These are phyloP conservation scores for Apophysomyces ossiformis DNA, from an alignment of 371 early-diverging fungal species.

Conservation along the genomic window DNA sequence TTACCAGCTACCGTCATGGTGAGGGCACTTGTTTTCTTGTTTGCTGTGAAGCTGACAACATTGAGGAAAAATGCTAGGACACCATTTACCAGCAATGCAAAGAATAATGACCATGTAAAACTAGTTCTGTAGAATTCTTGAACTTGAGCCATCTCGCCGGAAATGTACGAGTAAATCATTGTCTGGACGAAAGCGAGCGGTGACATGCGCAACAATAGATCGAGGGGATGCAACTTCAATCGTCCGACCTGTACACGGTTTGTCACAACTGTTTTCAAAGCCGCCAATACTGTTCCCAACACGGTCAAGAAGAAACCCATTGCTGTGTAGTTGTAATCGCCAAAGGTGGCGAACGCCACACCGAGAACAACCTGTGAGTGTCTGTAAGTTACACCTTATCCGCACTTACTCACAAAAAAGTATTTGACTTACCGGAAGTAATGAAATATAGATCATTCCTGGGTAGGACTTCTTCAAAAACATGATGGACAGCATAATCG, in stretches of 20 bases:
- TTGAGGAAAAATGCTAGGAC: slow-evolving; percentile 85
- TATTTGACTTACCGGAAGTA: slow-evolving; percentile 57
- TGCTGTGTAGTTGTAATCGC: slow-evolving; percentile 79
- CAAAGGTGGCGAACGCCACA: slow-evolving; percentile 83
- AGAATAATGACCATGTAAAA: slow-evolving; percentile 46
- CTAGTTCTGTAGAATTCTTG: slow-evolving; percentile 52
- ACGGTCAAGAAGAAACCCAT: slow-evolving; percentile 83
- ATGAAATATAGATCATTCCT: slow-evolving; percentile 61
- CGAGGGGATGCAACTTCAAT: slow-evolving; percentile 82
- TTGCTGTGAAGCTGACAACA: slow-evolving; percentile 83
- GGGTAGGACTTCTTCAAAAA: slow-evolving; percentile 66
- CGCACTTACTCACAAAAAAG: not conserved
- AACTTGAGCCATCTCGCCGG: slow-evolving; percentile 72
- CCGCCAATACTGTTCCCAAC: slow-evolving; percentile 81
- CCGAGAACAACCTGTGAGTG: slow-evolving; percentile 68
- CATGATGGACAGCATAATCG: slow-evolving; percentile 67
- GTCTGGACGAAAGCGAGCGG: slow-evolving; percentile 82
- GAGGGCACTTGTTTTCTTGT: slow-evolving; percentile 83
- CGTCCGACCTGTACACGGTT: slow-evolving; percentile 82
- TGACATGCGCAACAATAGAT: slow-evolving; percentile 82
- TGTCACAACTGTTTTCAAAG: slow-evolving; percentile 85
- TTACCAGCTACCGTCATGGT: slow-evolving; percentile 88
- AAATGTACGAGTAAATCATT: slow-evolving; percentile 63
- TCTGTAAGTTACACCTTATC: not conserved
- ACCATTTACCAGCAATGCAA: slow-evolving; percentile 76